phyloP scores from a whole-genome alignment of 2,329 filamentous ascomycete genomes.

The Gyromitra esculenta region DNA sequence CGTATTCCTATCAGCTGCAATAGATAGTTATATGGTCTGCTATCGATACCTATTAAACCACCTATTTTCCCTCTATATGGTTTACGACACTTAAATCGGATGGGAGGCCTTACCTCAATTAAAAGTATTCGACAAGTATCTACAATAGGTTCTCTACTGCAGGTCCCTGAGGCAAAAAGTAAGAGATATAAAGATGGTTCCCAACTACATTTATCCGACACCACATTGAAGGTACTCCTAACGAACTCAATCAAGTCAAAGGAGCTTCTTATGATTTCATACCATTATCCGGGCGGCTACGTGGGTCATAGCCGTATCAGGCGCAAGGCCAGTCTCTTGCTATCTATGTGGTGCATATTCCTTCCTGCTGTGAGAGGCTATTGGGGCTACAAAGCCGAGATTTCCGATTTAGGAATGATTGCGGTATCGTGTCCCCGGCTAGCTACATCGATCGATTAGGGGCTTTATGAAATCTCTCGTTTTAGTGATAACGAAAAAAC shows the following conservation, averaged over 20 bases:
- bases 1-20: background rate
- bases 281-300: background rate
- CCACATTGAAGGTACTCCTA: background rate
- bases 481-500: background rate
- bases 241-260: too few species aligned
- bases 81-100: background rate
- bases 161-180: too few species aligned
- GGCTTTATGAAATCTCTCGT: background rate
- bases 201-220: background rate
- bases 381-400: too few species aligned
- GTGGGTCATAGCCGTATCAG: background rate
- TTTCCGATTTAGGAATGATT: too few species aligned
- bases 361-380: too few species aligned
- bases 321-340: too few species aligned
- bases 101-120: background rate
- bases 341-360: too few species aligned
- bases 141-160: background rate
- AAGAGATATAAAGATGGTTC: background rate
- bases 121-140: background rate
- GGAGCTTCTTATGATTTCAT: background rate
- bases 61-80: background rate
- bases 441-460: too few species aligned
- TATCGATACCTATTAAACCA: background rate
- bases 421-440: too few species aligned
- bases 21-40: background rate